Base-by-base conservation (phyloP, 73 alveolate species). In the Breviolum minutum region DNA sequence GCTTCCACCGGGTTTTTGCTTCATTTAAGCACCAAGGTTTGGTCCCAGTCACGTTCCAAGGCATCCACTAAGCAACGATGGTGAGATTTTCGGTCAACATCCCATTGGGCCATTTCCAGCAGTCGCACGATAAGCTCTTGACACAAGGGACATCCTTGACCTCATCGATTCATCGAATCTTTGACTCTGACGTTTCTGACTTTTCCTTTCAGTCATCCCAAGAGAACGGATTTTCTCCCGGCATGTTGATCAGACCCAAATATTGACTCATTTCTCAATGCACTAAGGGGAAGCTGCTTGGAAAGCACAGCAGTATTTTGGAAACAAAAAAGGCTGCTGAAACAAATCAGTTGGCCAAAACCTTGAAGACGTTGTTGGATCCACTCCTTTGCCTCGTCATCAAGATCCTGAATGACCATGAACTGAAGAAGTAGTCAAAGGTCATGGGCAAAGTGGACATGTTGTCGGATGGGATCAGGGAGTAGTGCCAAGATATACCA, bases 101-200 rank as follows among this genome's bases (percentile, higher is more conserved):
- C 80, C 40, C 40, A 87, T 17, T 87, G 60, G 14, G 96, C 96
- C 14, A 69, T 76, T 6, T 90, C 96, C 63, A 90, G 68, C 10
- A 90, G 87, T 8, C 96, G 60, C 26, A 69, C 73, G 30, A 90
- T 77, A 26, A 71, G 76, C 80, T 90, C 95, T 77, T 88, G 95
- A 19, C 84, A 64, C 63, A 88, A 20, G 8, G 95, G 95, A 61
- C 95, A 88, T 0, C 95, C 95, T 73, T 88, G 89, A 30, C 85
- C 85, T 76, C 0, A n/a, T 14, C 3, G 22, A 20, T 20, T 13
- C 76, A 71, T 70, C 29, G 16, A 9, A 26, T 17, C 7, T 17
- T 70, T 17, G 8, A 70, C 81, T 70, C 40, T 70, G 81, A 70
- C 16, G 81, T 30, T 70, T 9, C 7, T 17, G 29, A 7, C 19